These are phyloP conservation scores for Cyclotella cryptica DNA, from an alignment of 108 stramenopile species.

Conservation along the genomic window DNA sequence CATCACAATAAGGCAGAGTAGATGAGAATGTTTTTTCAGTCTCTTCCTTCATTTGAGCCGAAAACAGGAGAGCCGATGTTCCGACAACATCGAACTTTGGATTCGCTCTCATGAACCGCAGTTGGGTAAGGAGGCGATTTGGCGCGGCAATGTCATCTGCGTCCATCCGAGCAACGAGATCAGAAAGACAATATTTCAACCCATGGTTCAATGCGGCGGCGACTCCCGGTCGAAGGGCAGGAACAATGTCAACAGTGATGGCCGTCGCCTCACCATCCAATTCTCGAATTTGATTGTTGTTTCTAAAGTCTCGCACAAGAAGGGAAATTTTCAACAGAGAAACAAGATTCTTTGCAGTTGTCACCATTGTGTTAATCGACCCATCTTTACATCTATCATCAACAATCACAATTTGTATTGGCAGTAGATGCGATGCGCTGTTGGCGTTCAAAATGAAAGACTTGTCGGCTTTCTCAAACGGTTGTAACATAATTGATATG, in stretches of 20 bases:
- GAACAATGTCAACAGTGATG: constrained; percentile 36
- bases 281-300: neutral
- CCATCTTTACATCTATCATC: constrained; percentile 60
- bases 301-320: constrained; percentile 15
- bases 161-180: constrained; percentile 58
- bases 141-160: constrained; percentile 52
- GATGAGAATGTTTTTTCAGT: neutral
- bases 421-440: neutral
- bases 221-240: constrained; percentile 30
- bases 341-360: neutral
- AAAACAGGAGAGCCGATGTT: constrained; percentile 34
- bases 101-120: constrained; percentile 29
- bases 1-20: constrained; percentile 6
- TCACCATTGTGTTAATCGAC: constrained; percentile 47
- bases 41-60: neutral
- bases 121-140: constrained; percentile 35
- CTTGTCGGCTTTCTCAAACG: constrained; percentile 18
- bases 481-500: constrained; percentile 45
- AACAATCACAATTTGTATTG: constrained; percentile 57
- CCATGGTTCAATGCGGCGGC: constrained; percentile 56
- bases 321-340: constrained; percentile 13
- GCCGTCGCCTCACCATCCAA: neutral
- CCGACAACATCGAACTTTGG: constrained; percentile 42
- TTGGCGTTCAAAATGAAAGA: neutral
- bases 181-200: constrained; percentile 23